Evolutionary conservation across 129 eudicot genomes (phyloP), one percentile per base, ranked within the genome.

Genomic region (Daucus carota): DNA sequence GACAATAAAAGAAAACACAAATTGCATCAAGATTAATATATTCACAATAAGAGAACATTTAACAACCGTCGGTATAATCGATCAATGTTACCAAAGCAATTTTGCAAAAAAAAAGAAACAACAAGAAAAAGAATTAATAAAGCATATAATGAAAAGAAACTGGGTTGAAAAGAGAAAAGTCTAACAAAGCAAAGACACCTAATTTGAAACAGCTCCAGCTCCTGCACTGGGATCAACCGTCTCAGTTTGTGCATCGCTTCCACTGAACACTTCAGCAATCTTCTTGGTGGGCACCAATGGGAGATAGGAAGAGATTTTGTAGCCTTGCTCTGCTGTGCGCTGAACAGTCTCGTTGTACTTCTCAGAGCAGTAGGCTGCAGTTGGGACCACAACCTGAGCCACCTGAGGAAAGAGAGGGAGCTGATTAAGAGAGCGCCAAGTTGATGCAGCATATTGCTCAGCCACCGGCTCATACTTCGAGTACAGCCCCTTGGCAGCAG

Each of bases 391-490:
- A 28, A 84, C 90, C 59, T 89, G 80, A 70, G 96, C 98, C 74
- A 94, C 97, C 54, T 75, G 80, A 66, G 96, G 93, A 69, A 94
- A 91, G 16, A 87, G 80, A 17, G 98, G 98, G 16, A 94, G 90
- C 79, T 86, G 79, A 80, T 94, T 91, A 13, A 94, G 88, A 0
- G 93, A 76, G 52, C 76, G 85, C 98, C 98, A 94, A 3, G 90
- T 87, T 17, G 85, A 80, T 14, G 77, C 89, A 17, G 98, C 98
- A 33, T 89, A 91, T 26, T 87, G 90, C 84, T 91, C 97, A 5
- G 96, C 98, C 29, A 93, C 91, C 4, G 96, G 98, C 74, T 92
- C 96, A 29, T 88, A 88, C 76, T 90, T 92, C 20, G 81, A 17
- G 77, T 85, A 86, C 0, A 93, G 70, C 29, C 79, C 91, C 86